phyloP scores from a whole-genome alignment of 768 basidiomycete genomes.

The Pleurotus giganteus region DNA sequence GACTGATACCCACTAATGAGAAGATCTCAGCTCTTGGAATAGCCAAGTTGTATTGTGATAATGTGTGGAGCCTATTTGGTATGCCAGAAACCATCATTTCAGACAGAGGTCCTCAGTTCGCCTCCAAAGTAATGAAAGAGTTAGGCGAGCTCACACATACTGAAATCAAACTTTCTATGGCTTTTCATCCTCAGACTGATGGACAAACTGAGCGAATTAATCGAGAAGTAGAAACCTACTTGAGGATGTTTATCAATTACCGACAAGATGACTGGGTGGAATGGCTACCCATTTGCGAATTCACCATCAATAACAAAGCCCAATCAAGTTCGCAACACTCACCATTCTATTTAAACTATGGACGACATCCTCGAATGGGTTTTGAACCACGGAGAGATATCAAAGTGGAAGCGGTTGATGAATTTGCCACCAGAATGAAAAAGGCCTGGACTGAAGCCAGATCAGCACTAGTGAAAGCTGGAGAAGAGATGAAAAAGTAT shows the following conservation, averaged over 20 bases:
- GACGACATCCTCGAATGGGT: slow-evolving; percentile 15
- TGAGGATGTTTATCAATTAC: slow-evolving; percentile 21
- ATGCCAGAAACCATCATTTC: not conserved
- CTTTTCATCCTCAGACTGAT: slow-evolving; percentile 45
- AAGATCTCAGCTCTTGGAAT: not conserved
- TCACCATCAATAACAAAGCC: slow-evolving; percentile 14
- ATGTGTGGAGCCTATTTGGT: not conserved
- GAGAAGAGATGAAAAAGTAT: slow-evolving; percentile 16
- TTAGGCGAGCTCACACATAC: not conserved
- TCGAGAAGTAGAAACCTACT: slow-evolving; percentile 28
- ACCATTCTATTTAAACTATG: slow-evolving; percentile 14
- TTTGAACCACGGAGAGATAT: not conserved
- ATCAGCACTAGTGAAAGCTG: slow-evolving; percentile 15
- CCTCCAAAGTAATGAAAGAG: not conserved
- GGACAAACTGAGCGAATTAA: slow-evolving; percentile 30
- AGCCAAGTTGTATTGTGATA: not conserved
- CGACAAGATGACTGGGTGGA: slow-evolving; percentile 24
- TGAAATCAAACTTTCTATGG: slow-evolving; percentile 30
- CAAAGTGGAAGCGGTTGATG: slow-evolving; percentile 1
- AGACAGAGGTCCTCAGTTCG: not conserved
- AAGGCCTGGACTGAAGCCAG: slow-evolving; percentile 11
- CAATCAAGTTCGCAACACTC: slow-evolving; percentile 12
- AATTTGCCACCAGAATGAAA: slow-evolving; percentile 14
- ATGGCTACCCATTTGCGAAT: slow-evolving; percentile 6
- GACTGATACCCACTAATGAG: slow-evolving; percentile 13